These are phyloP conservation scores for Exophiala sp. DNA, from an alignment of 2,329 filamentous ascomycete genomes.

Conservation along the genomic window DNA sequence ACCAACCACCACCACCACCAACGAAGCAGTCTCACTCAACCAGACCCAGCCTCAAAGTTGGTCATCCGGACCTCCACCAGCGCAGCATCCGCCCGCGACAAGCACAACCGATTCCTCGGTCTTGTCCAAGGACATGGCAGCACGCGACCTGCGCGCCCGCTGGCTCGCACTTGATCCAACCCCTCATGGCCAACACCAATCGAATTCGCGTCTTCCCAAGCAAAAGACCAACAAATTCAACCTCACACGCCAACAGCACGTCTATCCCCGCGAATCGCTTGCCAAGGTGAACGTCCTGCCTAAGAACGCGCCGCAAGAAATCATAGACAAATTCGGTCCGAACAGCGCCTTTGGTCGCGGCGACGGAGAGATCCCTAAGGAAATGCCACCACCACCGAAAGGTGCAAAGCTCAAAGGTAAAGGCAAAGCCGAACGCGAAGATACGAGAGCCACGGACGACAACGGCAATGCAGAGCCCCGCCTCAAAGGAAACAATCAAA, in stretches of 20 bases:
- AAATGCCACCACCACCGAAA: constrained; percentile 2
- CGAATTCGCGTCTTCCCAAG: constrained; percentile 1
- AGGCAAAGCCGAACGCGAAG: constrained; percentile 9
- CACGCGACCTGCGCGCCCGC: constrained; percentile 55
- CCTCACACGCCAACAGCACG: constrained; percentile 9
- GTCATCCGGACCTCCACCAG: constrained; percentile 15
- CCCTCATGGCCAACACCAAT: background rate
- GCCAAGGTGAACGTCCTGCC: constrained; percentile 26
- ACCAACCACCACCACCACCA: background rate
- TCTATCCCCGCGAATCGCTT: constrained; percentile 19
- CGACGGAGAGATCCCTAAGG: constrained; percentile 22
- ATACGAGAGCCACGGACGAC: background rate
- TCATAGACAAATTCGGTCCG: constrained; percentile 24
- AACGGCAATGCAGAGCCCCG: constrained; percentile 13
- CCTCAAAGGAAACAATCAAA: background rate
- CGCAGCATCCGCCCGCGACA: constrained; percentile 5
- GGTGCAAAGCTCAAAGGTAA: constrained; percentile 1
- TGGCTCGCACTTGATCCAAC: constrained; percentile 64
- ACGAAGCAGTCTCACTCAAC: background rate
- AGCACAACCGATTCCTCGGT: constrained; percentile 7
- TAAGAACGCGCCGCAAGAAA: constrained; percentile 23
- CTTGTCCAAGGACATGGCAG: background rate
- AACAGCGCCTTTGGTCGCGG: constrained; percentile 20
- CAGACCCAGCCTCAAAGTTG: constrained; percentile 8
- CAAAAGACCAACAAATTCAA: constrained; percentile 20